Percentiles rank a stretch among this genome's conserved stretches.
Conservation (phyloP, 257 asterid species). For the Solanum chiquidenum region DNA sequence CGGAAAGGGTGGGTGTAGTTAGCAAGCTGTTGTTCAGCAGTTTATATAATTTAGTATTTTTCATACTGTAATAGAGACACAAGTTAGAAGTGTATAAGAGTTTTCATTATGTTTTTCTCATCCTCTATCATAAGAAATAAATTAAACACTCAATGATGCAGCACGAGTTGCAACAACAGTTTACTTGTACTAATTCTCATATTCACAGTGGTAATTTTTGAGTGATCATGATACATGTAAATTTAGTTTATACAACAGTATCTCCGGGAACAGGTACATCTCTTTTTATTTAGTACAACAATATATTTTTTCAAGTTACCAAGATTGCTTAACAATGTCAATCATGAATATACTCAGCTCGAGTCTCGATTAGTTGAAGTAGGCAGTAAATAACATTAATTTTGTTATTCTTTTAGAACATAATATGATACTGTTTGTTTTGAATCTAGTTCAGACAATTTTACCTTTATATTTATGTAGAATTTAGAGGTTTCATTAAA, state of each 20-base stretch:
- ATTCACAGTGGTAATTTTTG: no score
- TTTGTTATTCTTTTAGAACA: not conserved
- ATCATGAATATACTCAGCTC: not conserved
- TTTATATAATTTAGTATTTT: no score
- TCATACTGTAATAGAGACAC: not conserved
- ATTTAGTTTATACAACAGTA: no score
- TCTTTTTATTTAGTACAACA: not conserved
- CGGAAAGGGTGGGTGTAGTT: not conserved
- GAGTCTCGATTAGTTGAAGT: not conserved
- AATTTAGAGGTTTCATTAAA: not conserved
- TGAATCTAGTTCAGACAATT: not conserved
- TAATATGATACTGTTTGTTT: not conserved
- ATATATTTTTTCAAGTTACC: not conserved
- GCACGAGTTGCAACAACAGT: no score
- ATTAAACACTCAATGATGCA: no score
- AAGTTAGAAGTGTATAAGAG: no score
- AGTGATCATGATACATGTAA: no score
- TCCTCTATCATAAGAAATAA: no score
- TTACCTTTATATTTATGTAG: not conserved
- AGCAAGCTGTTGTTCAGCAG: not conserved
- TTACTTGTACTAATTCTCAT: no score
- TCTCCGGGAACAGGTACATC: slow-evolving; percentile 14
- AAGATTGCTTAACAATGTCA: not conserved
- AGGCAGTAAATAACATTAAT: not conserved
- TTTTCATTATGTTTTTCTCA: no score